A percentile compares a stretch with the other conserved stretches of the same genome.
These are phyloP conservation scores for Ammopiptanthus mongolicus DNA, from an alignment of 306 rosid species.

Conservation along the genomic window DNA sequence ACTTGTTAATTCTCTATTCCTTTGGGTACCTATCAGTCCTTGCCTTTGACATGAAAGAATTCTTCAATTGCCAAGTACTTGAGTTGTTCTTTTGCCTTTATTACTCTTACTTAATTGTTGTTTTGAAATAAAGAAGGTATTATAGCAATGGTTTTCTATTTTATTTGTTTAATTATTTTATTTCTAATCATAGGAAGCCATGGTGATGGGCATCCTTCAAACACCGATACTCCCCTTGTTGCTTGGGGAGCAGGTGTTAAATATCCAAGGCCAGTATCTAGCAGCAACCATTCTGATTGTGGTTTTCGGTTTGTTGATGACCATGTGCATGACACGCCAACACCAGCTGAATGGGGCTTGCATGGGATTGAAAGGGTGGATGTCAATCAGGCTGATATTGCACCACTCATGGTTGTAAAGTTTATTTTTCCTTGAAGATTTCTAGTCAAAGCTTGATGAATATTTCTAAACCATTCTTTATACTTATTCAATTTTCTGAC, in stretches of 20 bases:
- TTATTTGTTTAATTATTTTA: background rate
- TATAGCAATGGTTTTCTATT: constrained; percentile 5
- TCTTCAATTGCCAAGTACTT: background rate
- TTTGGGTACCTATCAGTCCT: too few relatives aligned
- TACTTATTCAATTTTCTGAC: constrained; percentile 33
- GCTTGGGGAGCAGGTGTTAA: constrained; percentile 93
- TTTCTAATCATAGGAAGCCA: constrained; percentile 62
- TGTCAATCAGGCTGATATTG: constrained; percentile 91
- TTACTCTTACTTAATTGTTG: background rate
- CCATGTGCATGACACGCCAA: constrained; percentile 73
- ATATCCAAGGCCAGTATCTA: constrained; percentile 60
- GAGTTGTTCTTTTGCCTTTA: background rate
- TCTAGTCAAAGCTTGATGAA: background rate
- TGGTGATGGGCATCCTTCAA: constrained; percentile 93
- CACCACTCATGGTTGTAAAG: constrained; percentile 77
- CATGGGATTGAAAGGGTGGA: constrained; percentile 81
- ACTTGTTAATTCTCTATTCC: too few relatives aligned
- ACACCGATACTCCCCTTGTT: constrained; percentile 93
- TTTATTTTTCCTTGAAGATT: background rate
- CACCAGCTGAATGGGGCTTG: constrained; percentile 85
- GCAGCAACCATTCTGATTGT: constrained; percentile 69
- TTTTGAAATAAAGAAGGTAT: constrained; percentile 9
- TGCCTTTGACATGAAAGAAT: constrained; percentile 1
- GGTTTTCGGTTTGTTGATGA: constrained; percentile 73
- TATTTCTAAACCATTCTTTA: constrained; percentile 3